Evolutionary conservation across 176 grass and related monocot genomes (phyloP).

Genomic region (Musa troglodytarum): DNA sequence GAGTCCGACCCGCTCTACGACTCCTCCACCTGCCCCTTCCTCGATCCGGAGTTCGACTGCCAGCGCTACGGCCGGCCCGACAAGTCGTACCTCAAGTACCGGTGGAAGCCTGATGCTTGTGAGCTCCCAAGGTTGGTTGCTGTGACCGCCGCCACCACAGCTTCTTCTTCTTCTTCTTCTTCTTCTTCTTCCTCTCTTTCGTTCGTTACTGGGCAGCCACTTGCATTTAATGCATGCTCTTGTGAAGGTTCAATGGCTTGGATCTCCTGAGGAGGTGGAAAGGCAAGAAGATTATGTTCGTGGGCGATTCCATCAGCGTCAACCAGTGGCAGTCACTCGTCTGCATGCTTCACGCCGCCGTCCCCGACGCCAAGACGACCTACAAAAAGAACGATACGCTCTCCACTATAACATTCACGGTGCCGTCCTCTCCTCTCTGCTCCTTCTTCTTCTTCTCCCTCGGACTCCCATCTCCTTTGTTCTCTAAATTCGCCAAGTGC

Average conservation of each 20-base stretch:
- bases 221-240: too few relatives aligned
- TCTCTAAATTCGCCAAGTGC: neutral
- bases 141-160: neutral
- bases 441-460: neutral
- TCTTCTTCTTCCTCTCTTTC: neutral
- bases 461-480: neutral
- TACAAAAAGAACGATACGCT: slow-evolving; percentile 34
- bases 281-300: slow-evolving; percentile 99
- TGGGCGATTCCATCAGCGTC: slow-evolving; percentile 90
- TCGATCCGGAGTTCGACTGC: slow-evolving; percentile 83
- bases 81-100: slow-evolving; percentile 58
- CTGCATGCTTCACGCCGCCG: slow-evolving; percentile 85
- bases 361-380: slow-evolving; percentile 49
- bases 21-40: slow-evolving; percentile 59
- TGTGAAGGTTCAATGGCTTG: slow-evolving; percentile 54
- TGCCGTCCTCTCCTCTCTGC: slow-evolving; percentile 1
- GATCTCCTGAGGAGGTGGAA: slow-evolving; percentile 54
- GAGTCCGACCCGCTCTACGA: slow-evolving; percentile 69
- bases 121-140: slow-evolving; percentile 37
- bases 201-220: too few relatives aligned
- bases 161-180: too few relatives aligned
- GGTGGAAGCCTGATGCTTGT: slow-evolving; percentile 66
- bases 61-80: slow-evolving; percentile 52
- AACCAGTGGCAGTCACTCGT: slow-evolving; percentile 94
- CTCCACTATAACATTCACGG: slow-evolving; percentile 78